These are phyloP conservation scores for Metarhizium sp. DNA, from an alignment of 2,329 filamentous ascomycete species.

Conservation along the genomic window DNA sequence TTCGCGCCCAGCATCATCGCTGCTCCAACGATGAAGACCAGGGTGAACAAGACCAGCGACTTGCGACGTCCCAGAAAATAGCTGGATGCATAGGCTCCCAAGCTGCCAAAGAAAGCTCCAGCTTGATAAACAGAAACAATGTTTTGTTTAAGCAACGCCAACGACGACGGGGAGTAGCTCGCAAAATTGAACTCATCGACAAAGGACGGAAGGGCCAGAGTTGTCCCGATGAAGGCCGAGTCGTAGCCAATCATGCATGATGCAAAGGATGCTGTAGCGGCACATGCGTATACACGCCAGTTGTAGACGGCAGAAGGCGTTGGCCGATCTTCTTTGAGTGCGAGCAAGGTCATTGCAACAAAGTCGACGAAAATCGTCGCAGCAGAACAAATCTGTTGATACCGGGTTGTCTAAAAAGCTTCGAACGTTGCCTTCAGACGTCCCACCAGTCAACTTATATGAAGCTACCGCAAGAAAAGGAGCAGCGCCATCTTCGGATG, in stretches of 20 bases:
- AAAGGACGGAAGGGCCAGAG: conserved; percentile 62
- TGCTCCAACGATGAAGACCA: conserved; percentile 12
- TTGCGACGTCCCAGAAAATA: conserved; percentile 12
- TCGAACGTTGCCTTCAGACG: not conserved
- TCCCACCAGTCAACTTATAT: not conserved
- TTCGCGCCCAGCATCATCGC: conserved; percentile 36
- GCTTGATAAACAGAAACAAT: conserved; percentile 71
- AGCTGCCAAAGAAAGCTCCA: conserved; percentile 14
- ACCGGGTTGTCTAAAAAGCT: not conserved
- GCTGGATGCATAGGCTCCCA: conserved; percentile 11
- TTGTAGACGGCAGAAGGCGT: conserved; percentile 51
- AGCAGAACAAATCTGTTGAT: not conserved
- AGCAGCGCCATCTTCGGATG: not conserved
- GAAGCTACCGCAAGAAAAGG: not conserved
- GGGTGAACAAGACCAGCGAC: conserved; percentile 11
- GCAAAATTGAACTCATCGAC: conserved; percentile 56
- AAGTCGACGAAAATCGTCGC: too few species aligned
- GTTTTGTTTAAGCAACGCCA: conserved; percentile 58
- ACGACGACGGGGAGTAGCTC: conserved; percentile 32
- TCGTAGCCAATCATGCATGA: conserved; percentile 54
- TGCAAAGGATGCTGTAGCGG: conserved; percentile 44
- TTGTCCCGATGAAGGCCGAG: conserved; percentile 71
- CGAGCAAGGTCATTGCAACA: conserved; percentile 33
- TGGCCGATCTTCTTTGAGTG: conserved; percentile 45
- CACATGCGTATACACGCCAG: conserved; percentile 48